Percentiles rank a stretch among this genome's conserved stretches.
Conservation (phyloP, 2,329 filamentous ascomycete genomes). For the Tolypocladium capitatum region DNA sequence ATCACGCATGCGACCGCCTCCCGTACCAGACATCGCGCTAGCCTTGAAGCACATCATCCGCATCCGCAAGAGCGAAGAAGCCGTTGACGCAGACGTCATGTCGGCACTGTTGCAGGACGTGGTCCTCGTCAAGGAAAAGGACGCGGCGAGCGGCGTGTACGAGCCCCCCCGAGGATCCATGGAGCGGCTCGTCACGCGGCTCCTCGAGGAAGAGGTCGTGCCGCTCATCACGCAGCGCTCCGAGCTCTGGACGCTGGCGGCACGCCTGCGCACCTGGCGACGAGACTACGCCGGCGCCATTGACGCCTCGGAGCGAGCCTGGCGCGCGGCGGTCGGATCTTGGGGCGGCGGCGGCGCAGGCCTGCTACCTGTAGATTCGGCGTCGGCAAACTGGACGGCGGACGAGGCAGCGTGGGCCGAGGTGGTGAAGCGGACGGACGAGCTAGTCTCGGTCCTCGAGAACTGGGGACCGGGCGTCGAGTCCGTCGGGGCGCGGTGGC, state of each 20-base stretch:
- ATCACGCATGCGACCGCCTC: slow-evolving; percentile 61
- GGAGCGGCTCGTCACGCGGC: slow-evolving; percentile 49
- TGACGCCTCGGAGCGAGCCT: slow-evolving; percentile 78
- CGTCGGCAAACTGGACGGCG: slow-evolving; percentile 27
- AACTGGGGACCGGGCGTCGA: slow-evolving; percentile 56
- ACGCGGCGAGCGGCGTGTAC: slow-evolving; percentile 16
- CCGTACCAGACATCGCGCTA: slow-evolving; percentile 60
- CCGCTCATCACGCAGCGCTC: slow-evolving; percentile 74
- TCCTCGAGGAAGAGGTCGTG: slow-evolving; percentile 62
- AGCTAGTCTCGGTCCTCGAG: slow-evolving; percentile 72
- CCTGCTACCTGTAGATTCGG: slow-evolving; percentile 25
- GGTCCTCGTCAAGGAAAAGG: slow-evolving; percentile 32
- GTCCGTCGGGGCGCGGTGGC: slow-evolving; percentile 68
- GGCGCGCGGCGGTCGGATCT: slow-evolving; percentile 55
- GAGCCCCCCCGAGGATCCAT: slow-evolving; percentile 40
- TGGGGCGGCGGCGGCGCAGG: slow-evolving; percentile 29
- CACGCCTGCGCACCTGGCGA: slow-evolving; percentile 60
- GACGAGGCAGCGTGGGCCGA: slow-evolving; percentile 53
- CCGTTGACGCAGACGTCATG: slow-evolving; percentile 63
- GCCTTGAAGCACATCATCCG: slow-evolving; percentile 65
- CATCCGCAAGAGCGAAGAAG: slow-evolving; percentile 64
- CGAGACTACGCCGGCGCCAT: slow-evolving; percentile 58
- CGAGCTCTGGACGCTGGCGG: slow-evolving; percentile 63
- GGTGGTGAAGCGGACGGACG: slow-evolving; percentile 66
- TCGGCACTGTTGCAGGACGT: slow-evolving; percentile 59